These are phyloP conservation scores for Rhynchospora tenuis DNA, from an alignment of 176 grass and related monocot genomes.

Conservation along the genomic window DNA sequence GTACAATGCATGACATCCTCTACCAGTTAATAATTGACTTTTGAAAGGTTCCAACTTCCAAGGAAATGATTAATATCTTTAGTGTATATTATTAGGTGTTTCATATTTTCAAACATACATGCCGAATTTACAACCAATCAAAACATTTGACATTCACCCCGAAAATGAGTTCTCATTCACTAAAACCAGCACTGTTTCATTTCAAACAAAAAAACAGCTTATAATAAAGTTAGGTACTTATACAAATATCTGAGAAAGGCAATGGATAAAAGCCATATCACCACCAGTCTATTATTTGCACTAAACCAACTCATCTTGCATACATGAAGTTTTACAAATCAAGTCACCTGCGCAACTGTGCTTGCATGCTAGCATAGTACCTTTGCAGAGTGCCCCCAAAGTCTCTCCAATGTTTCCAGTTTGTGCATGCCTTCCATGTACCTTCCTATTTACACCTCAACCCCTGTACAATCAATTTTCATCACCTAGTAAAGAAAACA, in stretches of 20 bases:
- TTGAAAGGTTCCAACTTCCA: neutral
- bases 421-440: slow-evolving; percentile 9
- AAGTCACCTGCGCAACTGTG: neutral
- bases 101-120: slow-evolving; percentile 15
- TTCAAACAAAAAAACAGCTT: slow-evolving; percentile 8
- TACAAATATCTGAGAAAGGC: slow-evolving; percentile 24
- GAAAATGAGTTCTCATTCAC: neutral
- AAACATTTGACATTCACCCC: slow-evolving; percentile 10
- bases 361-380: neutral
- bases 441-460: slow-evolving; percentile 30
- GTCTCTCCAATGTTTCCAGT: neutral
- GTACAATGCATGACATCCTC: neutral
- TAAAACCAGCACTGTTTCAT: slow-evolving; percentile 10
- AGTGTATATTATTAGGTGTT: neutral
- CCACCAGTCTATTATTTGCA: slow-evolving; percentile 23
- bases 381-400: slow-evolving; percentile 1
- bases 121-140: slow-evolving; percentile 10
- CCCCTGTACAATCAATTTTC: slow-evolving; percentile 13
- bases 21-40: slow-evolving; percentile 6
- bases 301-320: neutral
- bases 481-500: neutral
- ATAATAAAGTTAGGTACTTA: slow-evolving; percentile 18
- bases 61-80: slow-evolving; percentile 6
- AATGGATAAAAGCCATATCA: slow-evolving; percentile 18
- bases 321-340: slow-evolving; percentile 4